Conservation (phyloP, 352 stramenopile species). For the Plasmopara muralis region DNA sequence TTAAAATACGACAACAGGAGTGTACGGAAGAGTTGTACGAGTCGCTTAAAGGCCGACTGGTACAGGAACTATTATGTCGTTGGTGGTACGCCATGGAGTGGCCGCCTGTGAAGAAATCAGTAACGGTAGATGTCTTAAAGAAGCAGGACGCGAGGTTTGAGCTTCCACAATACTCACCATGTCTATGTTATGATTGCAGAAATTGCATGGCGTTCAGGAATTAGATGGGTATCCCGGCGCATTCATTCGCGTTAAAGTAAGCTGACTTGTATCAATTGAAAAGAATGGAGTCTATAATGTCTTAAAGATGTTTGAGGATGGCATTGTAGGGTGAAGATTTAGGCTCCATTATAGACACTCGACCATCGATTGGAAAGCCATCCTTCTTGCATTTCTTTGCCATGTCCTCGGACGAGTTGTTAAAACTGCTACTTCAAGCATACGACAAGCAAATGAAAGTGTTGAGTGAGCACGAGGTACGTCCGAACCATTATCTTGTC, state of each 20-base stretch:
- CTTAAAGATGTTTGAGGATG: neutral
- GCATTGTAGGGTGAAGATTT: conserved; percentile 63
- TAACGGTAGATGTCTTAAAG: conserved; percentile 12
- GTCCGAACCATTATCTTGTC: neutral
- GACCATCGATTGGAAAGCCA: conserved; percentile 56
- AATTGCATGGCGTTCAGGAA: conserved; percentile 65
- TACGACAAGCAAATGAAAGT: conserved; percentile 84
- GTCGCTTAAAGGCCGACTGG: conserved; percentile 65
- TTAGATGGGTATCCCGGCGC: conserved; percentile 73
- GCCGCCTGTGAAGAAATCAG: conserved; percentile 41
- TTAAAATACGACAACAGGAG: conserved; percentile 83
- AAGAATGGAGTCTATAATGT: neutral
- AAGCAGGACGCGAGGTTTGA: neutral
- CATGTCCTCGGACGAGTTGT: conserved; percentile 60
- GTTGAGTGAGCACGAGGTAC: conserved; percentile 60
- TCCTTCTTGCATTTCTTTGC: conserved; percentile 83
- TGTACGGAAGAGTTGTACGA: conserved; percentile 78
- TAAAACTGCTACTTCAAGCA: conserved; percentile 63
- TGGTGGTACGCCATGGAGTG: conserved; percentile 86
- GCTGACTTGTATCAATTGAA: conserved; percentile 2
- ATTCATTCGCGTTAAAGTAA: conserved; percentile 75
- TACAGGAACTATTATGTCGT: conserved; percentile 73
- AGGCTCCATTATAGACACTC: conserved; percentile 78
- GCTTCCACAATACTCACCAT: neutral
- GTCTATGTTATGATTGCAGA: conserved; percentile 21